A percentile compares a stretch with the other conserved stretches of the same genome.
These are phyloP conservation scores for Pleurotus eryngii DNA, from an alignment of 768 basidiomycete species.

Conservation along the genomic window DNA sequence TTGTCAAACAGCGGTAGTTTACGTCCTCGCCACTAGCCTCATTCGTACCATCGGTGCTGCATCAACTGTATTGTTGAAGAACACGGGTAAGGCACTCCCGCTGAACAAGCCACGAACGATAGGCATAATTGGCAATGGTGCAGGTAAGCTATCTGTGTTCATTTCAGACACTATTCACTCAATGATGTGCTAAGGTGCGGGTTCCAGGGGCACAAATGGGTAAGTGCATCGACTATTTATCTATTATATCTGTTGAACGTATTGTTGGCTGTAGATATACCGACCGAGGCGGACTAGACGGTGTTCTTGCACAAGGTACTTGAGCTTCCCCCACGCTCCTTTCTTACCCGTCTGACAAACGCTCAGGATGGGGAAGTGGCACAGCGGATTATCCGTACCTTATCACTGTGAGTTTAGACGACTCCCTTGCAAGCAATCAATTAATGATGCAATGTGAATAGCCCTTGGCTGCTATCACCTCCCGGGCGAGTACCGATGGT, in stretches of 20 bases:
- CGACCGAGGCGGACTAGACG: constrained; percentile 54
- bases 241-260: no score
- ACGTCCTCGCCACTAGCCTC: constrained; percentile 30
- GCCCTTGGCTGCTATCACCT: constrained; percentile 44
- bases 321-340: constrained; percentile 10
- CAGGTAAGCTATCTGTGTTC: constrained; percentile 24
- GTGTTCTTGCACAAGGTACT: constrained; percentile 62
- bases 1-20: background rate
- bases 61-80: constrained; percentile 64
- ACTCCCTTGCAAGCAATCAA: no score
- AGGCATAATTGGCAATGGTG: constrained; percentile 57
- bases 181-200: constrained; percentile 21
- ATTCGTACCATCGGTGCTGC: constrained; percentile 60
- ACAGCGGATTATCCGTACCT: constrained; percentile 52
- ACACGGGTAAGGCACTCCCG: constrained; percentile 42
- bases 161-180: background rate
- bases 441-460: constrained; percentile 9
- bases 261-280: constrained; percentile 25
- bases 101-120: constrained; percentile 44
- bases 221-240: constrained; percentile 14
- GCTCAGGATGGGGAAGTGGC: constrained; percentile 46
- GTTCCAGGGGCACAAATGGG: constrained; percentile 54
- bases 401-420: constrained; percentile 27
- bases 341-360: background rate
- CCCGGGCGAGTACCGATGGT: constrained; percentile 34